Conservation (phyloP, 768 basidiomycete species). For the Podaxis mareebaensis region DNA sequence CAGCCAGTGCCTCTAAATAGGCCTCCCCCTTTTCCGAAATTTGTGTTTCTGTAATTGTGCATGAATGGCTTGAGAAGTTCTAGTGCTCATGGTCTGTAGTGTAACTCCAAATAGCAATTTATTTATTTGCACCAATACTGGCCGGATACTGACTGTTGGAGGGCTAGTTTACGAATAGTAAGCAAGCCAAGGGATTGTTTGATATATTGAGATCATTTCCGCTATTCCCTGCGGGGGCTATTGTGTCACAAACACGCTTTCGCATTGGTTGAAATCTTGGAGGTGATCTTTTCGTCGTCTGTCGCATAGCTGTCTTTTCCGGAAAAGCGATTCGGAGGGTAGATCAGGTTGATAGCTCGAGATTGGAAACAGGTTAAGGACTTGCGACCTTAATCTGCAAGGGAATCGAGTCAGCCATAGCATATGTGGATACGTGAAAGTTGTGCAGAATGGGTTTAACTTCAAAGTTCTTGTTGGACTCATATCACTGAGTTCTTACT, state of each 20-base stretch:
- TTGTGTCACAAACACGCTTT: not conserved
- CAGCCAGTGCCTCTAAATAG: constrained; percentile 30
- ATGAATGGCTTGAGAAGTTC: not conserved
- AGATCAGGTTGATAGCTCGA: not conserved
- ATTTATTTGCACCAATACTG: not conserved
- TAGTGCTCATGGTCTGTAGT: not conserved
- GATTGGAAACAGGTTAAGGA: not conserved
- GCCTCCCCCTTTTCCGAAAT: not conserved
- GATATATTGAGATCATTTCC: not conserved
- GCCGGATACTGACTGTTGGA: not conserved
- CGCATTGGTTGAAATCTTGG: not conserved
- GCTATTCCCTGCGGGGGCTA: not conserved
- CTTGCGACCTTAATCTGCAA: not conserved
- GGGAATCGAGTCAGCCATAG: not conserved
- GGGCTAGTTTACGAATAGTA: not conserved
- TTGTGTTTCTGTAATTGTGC: not conserved
- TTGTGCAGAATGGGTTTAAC: not conserved
- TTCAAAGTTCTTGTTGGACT: not conserved
- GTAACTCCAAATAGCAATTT: not conserved
- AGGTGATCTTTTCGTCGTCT: not conserved
- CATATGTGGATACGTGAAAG: not conserved
- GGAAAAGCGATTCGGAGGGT: not conserved
- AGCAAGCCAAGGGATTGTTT: not conserved
- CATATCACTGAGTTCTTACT: not conserved
- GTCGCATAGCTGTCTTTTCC: not conserved